Evolutionary conservation across 2,329 filamentous ascomycete genomes (phyloP).

Genomic region (Trichoderma gracile): DNA sequence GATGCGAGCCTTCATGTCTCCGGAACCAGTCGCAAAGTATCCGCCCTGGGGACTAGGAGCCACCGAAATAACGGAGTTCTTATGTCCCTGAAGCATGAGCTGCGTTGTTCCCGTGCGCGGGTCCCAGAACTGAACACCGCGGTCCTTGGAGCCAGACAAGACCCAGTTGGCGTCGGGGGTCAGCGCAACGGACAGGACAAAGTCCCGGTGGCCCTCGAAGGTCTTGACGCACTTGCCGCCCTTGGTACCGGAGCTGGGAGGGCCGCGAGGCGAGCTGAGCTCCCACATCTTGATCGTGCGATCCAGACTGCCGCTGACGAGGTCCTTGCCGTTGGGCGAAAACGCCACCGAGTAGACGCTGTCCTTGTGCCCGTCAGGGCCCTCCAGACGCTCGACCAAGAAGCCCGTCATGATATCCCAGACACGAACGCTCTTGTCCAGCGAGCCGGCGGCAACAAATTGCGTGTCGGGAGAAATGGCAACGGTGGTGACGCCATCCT

Average conservation of each 20-base stretch:
- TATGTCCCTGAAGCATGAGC: conserved; percentile 98
- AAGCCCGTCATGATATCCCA: conserved; percentile 90
- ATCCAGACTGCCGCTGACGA: conserved; percentile 92
- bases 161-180: conserved; percentile 96
- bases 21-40: conserved; percentile 93
- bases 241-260: conserved; percentile 68
- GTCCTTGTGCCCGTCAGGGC: conserved; percentile 91
- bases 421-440: conserved; percentile 96
- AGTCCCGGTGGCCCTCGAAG: conserved; percentile 97
- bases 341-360: conserved; percentile 97
- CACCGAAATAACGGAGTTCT: conserved; percentile 98
- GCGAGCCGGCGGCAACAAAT: conserved; percentile 88
- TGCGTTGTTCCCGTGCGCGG: conserved; percentile 89
- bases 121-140: conserved; percentile 98
- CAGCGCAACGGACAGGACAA: conserved; percentile 91
- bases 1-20: conserved; percentile 96
- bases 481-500: conserved; percentile 96
- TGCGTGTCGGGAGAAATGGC: conserved; percentile 95
- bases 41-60: conserved; percentile 86
- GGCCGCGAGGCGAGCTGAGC: conserved; percentile 70
- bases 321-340: conserved; percentile 85
- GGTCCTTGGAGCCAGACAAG: conserved; percentile 94
- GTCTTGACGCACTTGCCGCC: conserved; percentile 93
- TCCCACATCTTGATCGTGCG: conserved; percentile 99
- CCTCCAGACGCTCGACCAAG: conserved; percentile 88